phyloP scores from a whole-genome alignment of 2,329 filamentous ascomycete species.

The Chaetomiaceae sp. region DNA sequence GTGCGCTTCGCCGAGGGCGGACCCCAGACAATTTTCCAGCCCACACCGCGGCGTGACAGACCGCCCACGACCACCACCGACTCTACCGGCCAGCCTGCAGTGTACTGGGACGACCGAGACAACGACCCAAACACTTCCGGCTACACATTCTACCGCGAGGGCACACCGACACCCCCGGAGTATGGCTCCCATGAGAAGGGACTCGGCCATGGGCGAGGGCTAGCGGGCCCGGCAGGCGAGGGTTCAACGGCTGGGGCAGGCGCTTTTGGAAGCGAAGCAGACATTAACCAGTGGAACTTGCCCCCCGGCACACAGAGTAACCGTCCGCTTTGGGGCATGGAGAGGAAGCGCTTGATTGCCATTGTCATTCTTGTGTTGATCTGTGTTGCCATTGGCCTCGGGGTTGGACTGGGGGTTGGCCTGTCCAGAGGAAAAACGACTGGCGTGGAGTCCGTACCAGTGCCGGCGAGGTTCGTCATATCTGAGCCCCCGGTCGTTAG shows the following conservation, averaged over 20 bases:
- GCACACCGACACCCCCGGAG: conserved; percentile 31
- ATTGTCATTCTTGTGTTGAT: conserved; percentile 27
- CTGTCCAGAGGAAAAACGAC: conserved; percentile 3
- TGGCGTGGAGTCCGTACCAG: conserved; percentile 3
- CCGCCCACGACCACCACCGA: not conserved
- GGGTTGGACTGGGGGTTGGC: conserved; percentile 31
- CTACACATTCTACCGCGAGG: conserved; percentile 38
- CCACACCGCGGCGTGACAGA: not conserved
- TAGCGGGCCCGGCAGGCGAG: conserved; percentile 19
- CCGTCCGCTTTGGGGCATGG: too few relatives aligned
- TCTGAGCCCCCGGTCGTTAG: not conserved
- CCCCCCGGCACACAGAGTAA: too few relatives aligned
- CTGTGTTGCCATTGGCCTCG: conserved; percentile 36
- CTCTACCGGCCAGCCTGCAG: conserved; percentile 16
- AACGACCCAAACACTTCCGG: conserved; percentile 23
- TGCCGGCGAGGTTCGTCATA: conserved; percentile 24
- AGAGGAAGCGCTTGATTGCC: conserved; percentile 32
- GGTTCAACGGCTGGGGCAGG: conserved; percentile 12
- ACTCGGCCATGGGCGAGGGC: conserved; percentile 23
- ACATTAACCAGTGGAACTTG: conserved; percentile 2
- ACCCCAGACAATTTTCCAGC: conserved; percentile 6
- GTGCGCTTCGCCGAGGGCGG: conserved; percentile 22
- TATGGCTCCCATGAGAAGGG: conserved; percentile 18
- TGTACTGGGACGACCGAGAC: conserved; percentile 25
- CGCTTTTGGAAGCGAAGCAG: conserved; percentile 6